A percentile compares a stretch with the other conserved stretches of the same genome.
Evolutionary conservation across 495 filamentous ascomycete species (phyloP).

Genomic region (Geoglossum glabrum): DNA sequence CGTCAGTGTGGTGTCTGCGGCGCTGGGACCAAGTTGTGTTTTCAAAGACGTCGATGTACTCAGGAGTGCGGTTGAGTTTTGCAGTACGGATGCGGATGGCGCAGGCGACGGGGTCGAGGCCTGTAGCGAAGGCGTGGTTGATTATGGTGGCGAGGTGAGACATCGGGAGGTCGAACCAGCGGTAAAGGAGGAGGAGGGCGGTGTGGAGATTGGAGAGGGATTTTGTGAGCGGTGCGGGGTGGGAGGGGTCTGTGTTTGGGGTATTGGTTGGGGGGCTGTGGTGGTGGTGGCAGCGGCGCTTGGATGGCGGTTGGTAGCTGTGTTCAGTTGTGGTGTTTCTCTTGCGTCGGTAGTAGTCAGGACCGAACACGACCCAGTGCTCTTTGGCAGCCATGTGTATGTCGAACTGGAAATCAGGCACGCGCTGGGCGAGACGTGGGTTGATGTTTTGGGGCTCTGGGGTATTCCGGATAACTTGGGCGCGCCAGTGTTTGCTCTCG

Average conservation of each 20-base stretch:
- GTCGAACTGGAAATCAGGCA: too few species aligned
- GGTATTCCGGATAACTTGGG: too few species aligned
- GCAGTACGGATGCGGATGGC: not conserved
- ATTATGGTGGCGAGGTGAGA: not conserved
- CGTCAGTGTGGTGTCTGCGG: too few species aligned
- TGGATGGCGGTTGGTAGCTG: too few species aligned
- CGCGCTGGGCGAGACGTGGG: too few species aligned
- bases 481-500: too few species aligned
- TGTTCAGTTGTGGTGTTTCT: too few species aligned
- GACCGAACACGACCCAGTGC: too few species aligned
- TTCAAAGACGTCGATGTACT: not conserved
- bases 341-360: too few species aligned
- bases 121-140: not conserved
- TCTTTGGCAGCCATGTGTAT: too few species aligned
- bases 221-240: too few species aligned
- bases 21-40: not conserved
- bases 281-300: not conserved
- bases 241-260: not conserved
- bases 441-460: too few species aligned
- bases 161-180: not conserved
- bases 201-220: not conserved
- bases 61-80: not conserved
- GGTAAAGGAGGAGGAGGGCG: not conserved
- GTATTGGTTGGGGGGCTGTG: not conserved
- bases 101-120: not conserved